Evolutionary conservation across 805 yeast genomes (phyloP), one percentile per base, ranked within the genome.

Genomic region (Myxozyma sirexii): DNA sequence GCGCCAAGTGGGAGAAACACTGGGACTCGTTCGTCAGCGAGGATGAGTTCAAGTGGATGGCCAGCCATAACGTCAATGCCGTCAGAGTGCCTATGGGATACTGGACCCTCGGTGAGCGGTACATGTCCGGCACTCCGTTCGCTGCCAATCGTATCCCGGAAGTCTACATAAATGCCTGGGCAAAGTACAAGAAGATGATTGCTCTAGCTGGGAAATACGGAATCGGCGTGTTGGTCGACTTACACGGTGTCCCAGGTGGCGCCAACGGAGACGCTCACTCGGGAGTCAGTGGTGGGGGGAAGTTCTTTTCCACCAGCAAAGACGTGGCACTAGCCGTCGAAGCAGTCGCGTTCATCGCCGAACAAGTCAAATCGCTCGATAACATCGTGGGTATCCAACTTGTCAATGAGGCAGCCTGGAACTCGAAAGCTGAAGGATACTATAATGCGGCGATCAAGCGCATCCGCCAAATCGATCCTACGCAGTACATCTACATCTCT

Each of bases 181-280:
- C 71, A 4, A 62, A 72, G 27, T 68, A 76, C 38, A 77, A 83
- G 56, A 24, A 41, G n/a, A 49, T 59, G 56, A 78, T 91, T 43
- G 77, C 79, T 46, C 81, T 77, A 53, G 97, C 97, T 1, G 79
- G 71, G 0, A 61, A 77, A 19, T 73, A 84, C 66, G 78, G 81
- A 31, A 93, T 93, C 59, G 87, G 90, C 12, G 84, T 93, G 0
- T 68, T 93, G 55, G 80, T 93, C 15, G 98, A 93, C 73, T 68
- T 93, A 44, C 98, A 94, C 74, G 97, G 88, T 0, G 73, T 93
- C 8, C 97, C 97, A 3, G 90, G 90, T 13, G 97, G 97, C 38
- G 97, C 97, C 24, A 93, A 94, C 69, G 81, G 84, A 0, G 87
- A 85, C 33, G 89, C 86, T 50, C 97, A 92, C 72, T 84, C 93